A percentile compares a stretch with the other conserved stretches of the same genome.
Evolutionary conservation across 176 grass and related monocot genomes (phyloP).

Genomic region (Triticum aestivum): DNA sequence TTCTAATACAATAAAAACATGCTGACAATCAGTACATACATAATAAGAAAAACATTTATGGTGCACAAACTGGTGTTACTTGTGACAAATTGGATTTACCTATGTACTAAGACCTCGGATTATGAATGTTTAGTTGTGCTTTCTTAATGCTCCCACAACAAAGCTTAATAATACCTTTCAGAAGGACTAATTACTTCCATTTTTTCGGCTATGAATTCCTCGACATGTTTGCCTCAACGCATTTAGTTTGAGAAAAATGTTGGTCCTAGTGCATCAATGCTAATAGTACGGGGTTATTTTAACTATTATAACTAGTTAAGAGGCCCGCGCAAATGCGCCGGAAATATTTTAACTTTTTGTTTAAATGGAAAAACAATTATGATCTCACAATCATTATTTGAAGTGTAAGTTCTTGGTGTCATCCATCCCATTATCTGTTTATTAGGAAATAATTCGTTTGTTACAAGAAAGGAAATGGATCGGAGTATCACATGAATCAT

Average conservation of each 20-base stretch:
- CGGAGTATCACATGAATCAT: no score
- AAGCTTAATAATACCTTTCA: background rate
- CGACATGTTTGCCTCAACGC: background rate
- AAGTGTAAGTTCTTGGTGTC: no score
- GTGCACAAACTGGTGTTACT: background rate
- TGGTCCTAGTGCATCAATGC: no score
- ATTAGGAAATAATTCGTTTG: no score
- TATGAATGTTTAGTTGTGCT: background rate
- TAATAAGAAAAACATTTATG: background rate
- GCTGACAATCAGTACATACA: background rate
- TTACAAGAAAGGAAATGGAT: no score
- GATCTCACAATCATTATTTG: no score
- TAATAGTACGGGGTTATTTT: background rate
- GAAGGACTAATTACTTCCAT: background rate
- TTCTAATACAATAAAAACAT: background rate
- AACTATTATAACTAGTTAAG: background rate
- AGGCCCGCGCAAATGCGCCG: no score
- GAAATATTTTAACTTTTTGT: no score
- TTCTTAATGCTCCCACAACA: background rate
- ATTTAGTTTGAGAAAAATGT: slow-evolving; percentile 1
- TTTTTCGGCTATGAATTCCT: no score
- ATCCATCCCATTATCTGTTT: no score
- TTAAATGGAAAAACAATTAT: no score
- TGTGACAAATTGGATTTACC: background rate
- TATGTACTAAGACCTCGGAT: background rate